Percentiles rank a stretch among this genome's conserved stretches.
Evolutionary conservation across 148 eudicot species (phyloP).

Genomic region (Nepenthes gracilis): DNA sequence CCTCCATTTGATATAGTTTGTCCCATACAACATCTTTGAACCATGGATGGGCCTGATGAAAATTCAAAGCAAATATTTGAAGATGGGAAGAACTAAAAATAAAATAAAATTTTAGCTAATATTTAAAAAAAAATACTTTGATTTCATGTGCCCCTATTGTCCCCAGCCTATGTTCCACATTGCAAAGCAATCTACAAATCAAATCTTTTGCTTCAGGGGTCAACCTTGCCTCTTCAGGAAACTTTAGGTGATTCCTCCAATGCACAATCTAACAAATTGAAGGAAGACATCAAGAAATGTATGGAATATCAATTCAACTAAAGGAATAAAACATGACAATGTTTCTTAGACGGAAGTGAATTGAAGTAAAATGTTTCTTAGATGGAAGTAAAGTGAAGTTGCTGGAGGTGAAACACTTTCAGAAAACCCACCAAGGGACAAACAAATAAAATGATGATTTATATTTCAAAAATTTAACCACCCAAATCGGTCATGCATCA

Average conservation of each 20-base stretch:
- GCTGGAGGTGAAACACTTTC: no score
- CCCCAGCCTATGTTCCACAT: conserved; percentile 50
- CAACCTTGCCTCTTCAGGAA: conserved; percentile 39
- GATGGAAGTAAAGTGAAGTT: no score
- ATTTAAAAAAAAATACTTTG: conserved; percentile 19
- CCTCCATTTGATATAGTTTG: conserved; percentile 41
- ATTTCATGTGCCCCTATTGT: conserved; percentile 39
- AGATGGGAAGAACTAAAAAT: not conserved
- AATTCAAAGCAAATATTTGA: conserved; percentile 5
- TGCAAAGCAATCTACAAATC: conserved; percentile 43
- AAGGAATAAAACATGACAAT: not conserved
- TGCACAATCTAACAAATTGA: conserved; percentile 38
- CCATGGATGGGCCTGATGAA: conserved; percentile 47
- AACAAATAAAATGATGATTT: no score
- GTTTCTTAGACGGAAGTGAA: no score
- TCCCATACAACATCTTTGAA: conserved; percentile 39
- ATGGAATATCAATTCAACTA: not conserved
- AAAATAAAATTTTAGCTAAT: not conserved
- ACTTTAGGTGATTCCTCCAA: conserved; percentile 47
- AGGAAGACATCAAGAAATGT: not conserved
- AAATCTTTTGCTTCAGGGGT: conserved; percentile 50
- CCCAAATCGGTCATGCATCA: no score
- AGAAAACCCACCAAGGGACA: no score
- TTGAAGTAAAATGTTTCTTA: no score
- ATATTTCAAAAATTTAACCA: no score